Evolutionary conservation across 495 filamentous ascomycete species (phyloP), one percentile per base, ranked within the genome.

Genomic region (Penicillium egyptiacum): DNA sequence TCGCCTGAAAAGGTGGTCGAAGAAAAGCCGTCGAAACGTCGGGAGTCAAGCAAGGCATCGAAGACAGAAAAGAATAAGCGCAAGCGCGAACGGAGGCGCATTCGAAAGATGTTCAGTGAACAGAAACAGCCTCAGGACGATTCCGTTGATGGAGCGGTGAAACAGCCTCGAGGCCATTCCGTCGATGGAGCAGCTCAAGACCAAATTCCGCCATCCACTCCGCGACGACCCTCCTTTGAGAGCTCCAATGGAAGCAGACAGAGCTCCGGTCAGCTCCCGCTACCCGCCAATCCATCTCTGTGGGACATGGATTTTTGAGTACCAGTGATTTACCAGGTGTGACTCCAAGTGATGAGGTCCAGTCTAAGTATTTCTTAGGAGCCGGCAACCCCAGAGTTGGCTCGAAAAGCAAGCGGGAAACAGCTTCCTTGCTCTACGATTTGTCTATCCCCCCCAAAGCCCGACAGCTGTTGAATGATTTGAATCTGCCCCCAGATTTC

Each of bases 341-440:
- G 61, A 70, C 62, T 58, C 60, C 66, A 57, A 56, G 70, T 62
- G 72, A 73, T 75, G 75, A 78, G 73, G 73, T 73, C 55, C 67
- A 57, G 64, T 78, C 75, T 5, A 73, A 71, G 56, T 76, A 75
- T 62, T 78, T 78, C 56, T 50, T 30, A 11, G 14, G 17, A 17
- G 14, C 31, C 16, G 16, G 3, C 44, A 46, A 45, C 41, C 20
- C 35, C 8, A 55, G 31, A 3, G 19, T 45, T 11, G 20, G 9
- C 10, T 20, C 31, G 20, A 26, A n/a, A 31, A 50, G 49, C n/a
- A 9, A 40, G 22, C 22, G 6, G 45, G n/a, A 25, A 33, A 35
- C 5, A 9, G 8, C 20, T 11, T 17, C 25, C 14, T 37, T 19
- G 14, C 25, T 35, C 9, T 20, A 35, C 28, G 25, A 46, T 30